Conservation (phyloP, 148 eudicot genomes). For the Fallopia convolvulus region DNA sequence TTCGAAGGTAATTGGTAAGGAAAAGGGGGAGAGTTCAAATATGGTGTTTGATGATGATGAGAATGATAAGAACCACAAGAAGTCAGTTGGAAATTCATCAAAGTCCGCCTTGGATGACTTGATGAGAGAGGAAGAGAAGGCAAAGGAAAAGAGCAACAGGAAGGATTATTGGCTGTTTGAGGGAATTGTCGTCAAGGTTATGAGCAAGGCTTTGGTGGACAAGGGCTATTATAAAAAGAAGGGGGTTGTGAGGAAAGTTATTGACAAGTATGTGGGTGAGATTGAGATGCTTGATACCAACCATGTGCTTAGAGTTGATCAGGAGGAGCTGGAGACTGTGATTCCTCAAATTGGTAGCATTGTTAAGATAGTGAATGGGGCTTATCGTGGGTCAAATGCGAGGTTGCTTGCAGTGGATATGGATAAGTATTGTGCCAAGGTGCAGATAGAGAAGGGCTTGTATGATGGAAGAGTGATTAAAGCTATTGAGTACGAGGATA, state of each 20-base stretch:
- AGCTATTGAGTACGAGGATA: conserved; percentile 87
- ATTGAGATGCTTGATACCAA: conserved; percentile 86
- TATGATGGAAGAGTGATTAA: conserved; percentile 83
- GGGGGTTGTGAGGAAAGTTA: conserved; percentile 69
- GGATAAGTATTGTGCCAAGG: conserved; percentile 67
- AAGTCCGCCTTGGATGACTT: conserved; percentile 67
- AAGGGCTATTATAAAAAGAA: conserved; percentile 86
- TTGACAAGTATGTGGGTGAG: conserved; percentile 76
- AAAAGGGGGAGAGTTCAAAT: conserved; percentile 35
- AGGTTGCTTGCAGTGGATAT: conserved; percentile 55
- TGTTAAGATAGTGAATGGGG: conserved; percentile 86
- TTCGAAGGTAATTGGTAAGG: conserved; percentile 24
- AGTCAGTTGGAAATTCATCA: conserved; percentile 12
- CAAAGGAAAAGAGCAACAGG: conserved; percentile 64
- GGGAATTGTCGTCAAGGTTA: conserved; percentile 82
- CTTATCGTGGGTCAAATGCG: conserved; percentile 75
- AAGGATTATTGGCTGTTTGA: conserved; percentile 86
- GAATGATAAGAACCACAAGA: conserved; percentile 20
- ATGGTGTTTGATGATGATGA: conserved; percentile 48
- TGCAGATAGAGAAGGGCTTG: conserved; percentile 80
- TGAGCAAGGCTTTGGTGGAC: conserved; percentile 75
- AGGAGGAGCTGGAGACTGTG: conserved; percentile 90
- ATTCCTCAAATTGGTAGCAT: conserved; percentile 86
- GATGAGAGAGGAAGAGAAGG: conserved; percentile 84
- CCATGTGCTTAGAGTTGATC: conserved; percentile 85